These are phyloP conservation scores for Collybia sordida DNA, from an alignment of 768 basidiomycete genomes.

Conservation along the genomic window DNA sequence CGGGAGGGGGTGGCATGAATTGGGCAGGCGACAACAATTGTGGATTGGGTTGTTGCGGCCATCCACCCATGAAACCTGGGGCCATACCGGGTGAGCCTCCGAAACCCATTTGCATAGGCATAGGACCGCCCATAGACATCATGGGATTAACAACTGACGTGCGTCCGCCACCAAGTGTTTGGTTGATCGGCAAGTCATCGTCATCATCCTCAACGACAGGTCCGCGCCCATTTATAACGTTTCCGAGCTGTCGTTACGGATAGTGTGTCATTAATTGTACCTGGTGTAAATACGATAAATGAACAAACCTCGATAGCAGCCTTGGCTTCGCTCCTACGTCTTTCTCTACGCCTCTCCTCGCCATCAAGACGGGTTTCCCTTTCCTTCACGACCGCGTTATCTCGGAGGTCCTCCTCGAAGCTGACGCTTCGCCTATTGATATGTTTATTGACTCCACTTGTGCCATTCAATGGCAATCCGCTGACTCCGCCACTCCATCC, in stretches of 20 bases:
- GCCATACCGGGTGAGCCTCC: slow-evolving; percentile 19
- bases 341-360: slow-evolving; percentile 64
- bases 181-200: slow-evolving; percentile 47
- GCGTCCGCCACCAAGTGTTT: slow-evolving; percentile 33
- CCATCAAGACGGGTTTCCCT: slow-evolving; percentile 28
- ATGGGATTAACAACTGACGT: slow-evolving; percentile 45
- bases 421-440: slow-evolving; percentile 64
- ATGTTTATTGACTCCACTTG: slow-evolving; percentile 21
- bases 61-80: slow-evolving; percentile 25
- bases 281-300: slow-evolving; percentile 5
- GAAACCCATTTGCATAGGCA: slow-evolving; percentile 33
- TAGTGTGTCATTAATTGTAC: slow-evolving; percentile 1
- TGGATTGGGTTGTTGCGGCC: slow-evolving; percentile 22
- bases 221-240: slow-evolving; percentile 78
- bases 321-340: slow-evolving; percentile 80
- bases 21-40: slow-evolving; percentile 40
- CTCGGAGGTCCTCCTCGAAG: slow-evolving; percentile 54
- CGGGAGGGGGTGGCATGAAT: slow-evolving; percentile 46
- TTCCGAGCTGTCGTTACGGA: slow-evolving; percentile 64
- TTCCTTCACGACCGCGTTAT: slow-evolving; percentile 22
- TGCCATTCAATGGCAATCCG: slow-evolving; percentile 24
- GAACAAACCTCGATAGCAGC: slow-evolving; percentile 82
- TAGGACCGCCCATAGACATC: slow-evolving; percentile 37
- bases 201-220: slow-evolving; percentile 59
- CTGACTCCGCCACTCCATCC: slow-evolving; percentile 33